Conservation (phyloP, 177 flowering plant genomes). For the Telopea speciosissima region DNA sequence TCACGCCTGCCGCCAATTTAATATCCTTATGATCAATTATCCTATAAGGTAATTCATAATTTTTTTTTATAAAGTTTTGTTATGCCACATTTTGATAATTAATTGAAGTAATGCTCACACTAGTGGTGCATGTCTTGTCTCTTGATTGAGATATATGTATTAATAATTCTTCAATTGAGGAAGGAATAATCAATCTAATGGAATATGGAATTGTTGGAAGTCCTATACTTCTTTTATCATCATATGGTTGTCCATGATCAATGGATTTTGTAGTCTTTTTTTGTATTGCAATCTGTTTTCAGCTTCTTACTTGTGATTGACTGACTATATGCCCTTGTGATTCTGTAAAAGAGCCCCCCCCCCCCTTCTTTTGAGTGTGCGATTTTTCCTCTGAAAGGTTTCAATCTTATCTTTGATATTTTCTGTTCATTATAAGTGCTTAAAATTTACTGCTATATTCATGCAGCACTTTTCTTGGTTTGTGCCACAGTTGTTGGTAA, state of each 20-base stretch:
- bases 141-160: not conserved
- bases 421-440: not conserved
- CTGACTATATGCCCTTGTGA: not conserved
- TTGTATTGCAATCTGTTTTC: not conserved
- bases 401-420: not conserved
- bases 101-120: not conserved
- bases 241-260: not conserved
- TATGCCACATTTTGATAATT: not conserved
- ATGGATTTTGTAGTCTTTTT: not conserved
- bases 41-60: conserved; percentile 60
- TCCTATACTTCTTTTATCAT: not conserved
- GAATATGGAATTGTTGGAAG: not conserved
- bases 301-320: not conserved
- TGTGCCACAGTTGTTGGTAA: not conserved
- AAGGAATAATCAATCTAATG: not conserved
- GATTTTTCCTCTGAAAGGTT: not conserved
- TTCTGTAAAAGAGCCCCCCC: too few species aligned
- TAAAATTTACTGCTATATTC: not conserved
- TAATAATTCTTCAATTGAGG: not conserved
- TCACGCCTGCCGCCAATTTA: conserved; percentile 53
- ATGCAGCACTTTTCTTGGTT: not conserved
- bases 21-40: conserved; percentile 80
- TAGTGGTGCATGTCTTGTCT: not conserved
- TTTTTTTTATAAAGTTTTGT: too few species aligned
- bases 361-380: not conserved